Percentiles rank a stretch among this genome's conserved stretches.
phyloP scores from a whole-genome alignment of 106 monocot genomes.

The Platanthera guangdongensis region DNA sequence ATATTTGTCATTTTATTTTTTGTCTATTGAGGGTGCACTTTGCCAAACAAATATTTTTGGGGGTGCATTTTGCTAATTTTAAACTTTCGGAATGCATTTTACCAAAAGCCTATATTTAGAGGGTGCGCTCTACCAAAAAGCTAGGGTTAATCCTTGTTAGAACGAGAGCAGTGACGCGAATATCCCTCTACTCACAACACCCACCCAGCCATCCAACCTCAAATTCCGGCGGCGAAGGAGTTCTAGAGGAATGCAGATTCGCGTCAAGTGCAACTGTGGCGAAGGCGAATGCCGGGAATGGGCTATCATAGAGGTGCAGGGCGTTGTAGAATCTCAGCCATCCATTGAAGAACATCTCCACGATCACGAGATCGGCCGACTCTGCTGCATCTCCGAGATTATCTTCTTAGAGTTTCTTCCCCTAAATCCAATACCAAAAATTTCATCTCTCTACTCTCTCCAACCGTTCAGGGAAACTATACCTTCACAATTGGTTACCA shows the following conservation, averaged over 20 bases:
- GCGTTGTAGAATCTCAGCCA: conserved; percentile 63
- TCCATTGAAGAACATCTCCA: conserved; percentile 31
- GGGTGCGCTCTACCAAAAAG: too few species aligned
- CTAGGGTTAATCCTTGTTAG: too few species aligned
- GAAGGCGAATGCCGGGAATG: conserved; percentile 57
- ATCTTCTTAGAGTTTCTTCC: conserved; percentile 16
- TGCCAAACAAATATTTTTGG: too few species aligned
- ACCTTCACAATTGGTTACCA: conserved; percentile 89
- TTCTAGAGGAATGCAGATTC: conserved; percentile 52
- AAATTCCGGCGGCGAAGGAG: not conserved
- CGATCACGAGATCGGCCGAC: conserved; percentile 66
- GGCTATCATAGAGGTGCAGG: conserved; percentile 88
- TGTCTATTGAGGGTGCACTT: too few species aligned
- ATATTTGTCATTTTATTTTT: too few species aligned
- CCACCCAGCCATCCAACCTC: too few species aligned
- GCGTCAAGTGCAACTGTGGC: conserved; percentile 59
- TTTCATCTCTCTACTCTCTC: not conserved
- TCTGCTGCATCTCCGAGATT: conserved; percentile 46
- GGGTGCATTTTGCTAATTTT: too few species aligned
- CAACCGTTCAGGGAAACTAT: conserved; percentile 26
- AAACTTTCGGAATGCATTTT: too few species aligned
- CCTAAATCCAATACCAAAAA: conserved; percentile 4
- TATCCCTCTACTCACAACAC: too few species aligned
- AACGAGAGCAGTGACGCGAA: too few species aligned
- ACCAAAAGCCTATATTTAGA: too few species aligned